Base-by-base conservation (phyloP, 176 grass and related monocot species). In the Bolboschoenus planiculmis region DNA sequence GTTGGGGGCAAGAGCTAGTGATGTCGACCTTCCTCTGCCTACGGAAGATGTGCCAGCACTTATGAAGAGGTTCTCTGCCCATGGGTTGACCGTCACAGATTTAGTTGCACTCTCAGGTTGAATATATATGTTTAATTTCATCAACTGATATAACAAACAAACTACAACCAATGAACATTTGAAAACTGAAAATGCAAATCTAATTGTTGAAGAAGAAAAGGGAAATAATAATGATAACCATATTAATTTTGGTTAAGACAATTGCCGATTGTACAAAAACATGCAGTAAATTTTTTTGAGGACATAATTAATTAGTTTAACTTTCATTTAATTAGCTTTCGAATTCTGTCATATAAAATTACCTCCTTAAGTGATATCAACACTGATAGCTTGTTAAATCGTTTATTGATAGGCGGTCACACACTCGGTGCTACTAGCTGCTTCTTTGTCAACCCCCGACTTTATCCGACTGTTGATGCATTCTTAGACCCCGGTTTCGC, bases 71-170 rank as follows among this genome's bases (percentile, higher is more conserved):
- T 92, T 95, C 82, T 65, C 55, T 16, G 47, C 78, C 42, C 89
- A 95, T 36, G 86, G 88, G 30, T 87, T 95, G 20, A 85, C 77
- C 16, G 68, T 67, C 80, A 36, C 81, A 5, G 93, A 95, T 74
- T 86, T 95, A 86, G 86, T 95, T 79, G 90, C 88, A 2, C 93
- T 95, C 62, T 95, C 93, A 61, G 93, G 93, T 93, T 30, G 37
- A 15, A n/a, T n/a, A n/a, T 15, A 31, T 37, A 43, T 21, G 5
- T 21, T 13, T 7, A 23, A 8, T 57, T 24, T 24, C 0, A 21
- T 56, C 20, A 23, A 56, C 55, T 1, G 55, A 56, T 57, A 23
- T 57, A 57, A 57, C 20, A n/a, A 6, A 57, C 55, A 57, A 24
- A 7, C n/a, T 57, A 21, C 55, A n/a, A n/a, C 5, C 18, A 8